A percentile compares a stretch with the other conserved stretches of the same genome.
phyloP scores from a whole-genome alignment of 1,284 basidiomycete species.

The Erythrobasidium hasegawianum region DNA sequence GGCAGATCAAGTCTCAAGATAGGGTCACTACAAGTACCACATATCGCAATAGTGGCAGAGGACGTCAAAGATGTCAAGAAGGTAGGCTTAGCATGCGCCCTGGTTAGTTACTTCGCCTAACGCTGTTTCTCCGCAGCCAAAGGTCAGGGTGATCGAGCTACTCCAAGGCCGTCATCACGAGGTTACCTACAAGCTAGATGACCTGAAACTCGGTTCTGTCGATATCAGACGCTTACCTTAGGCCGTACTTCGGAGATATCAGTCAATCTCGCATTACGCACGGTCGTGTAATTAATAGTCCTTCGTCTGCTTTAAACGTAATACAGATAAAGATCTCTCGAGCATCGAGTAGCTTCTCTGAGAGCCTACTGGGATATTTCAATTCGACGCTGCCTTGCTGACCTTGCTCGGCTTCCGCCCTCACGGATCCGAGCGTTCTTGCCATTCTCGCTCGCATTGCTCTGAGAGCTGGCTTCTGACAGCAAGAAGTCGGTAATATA shows the following conservation, averaged over 20 bases:
- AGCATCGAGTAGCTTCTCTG: too few species aligned
- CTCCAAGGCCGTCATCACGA: slow-evolving; percentile 27
- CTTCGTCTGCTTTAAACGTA: too few species aligned
- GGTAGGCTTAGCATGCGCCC: not conserved
- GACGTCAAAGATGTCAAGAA: slow-evolving; percentile 35
- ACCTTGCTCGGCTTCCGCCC: too few species aligned
- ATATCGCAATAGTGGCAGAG: slow-evolving; percentile 31
- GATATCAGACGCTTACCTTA: slow-evolving; percentile 22
- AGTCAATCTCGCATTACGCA: not conserved
- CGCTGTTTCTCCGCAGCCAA: not conserved
- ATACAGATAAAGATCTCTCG: too few species aligned
- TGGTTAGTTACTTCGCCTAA: not conserved
- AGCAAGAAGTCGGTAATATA: too few species aligned
- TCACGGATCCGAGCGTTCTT: too few species aligned
- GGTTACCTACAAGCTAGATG: slow-evolving; percentile 32
- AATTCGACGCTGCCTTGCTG: too few species aligned
- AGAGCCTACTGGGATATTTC: too few species aligned
- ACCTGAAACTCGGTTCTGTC: slow-evolving; percentile 28
- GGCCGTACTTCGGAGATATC: not conserved
- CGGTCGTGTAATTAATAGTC: too few species aligned
- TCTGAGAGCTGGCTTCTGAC: too few species aligned
- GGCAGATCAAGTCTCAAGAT: slow-evolving; percentile 19
- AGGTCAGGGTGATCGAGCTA: slow-evolving; percentile 29
- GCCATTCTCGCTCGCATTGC: too few species aligned
- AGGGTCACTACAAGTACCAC: slow-evolving; percentile 26